Conservation (phyloP, 495 filamentous ascomycete species). For the Pyronema domesticum region DNA sequence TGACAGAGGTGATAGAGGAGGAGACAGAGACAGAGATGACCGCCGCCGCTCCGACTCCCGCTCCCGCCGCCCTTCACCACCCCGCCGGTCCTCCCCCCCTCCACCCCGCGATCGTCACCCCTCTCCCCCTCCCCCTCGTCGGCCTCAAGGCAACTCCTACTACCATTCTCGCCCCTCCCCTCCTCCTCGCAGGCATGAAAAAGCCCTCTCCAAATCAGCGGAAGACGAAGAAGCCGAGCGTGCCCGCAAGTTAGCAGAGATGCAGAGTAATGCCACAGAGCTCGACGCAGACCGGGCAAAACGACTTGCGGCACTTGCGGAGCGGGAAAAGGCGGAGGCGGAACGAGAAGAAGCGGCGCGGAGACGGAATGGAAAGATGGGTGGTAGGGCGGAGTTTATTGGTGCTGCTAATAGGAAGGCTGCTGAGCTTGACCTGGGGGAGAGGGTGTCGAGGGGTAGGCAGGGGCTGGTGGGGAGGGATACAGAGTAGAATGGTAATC, state of each 20-base stretch:
- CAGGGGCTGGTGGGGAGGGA: constrained; percentile 14
- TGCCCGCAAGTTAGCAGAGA: constrained; percentile 50
- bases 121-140: not conserved
- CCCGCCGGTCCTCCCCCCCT: not conserved
- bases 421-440: constrained; percentile 38
- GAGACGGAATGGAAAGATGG: constrained; percentile 38
- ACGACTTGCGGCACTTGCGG: constrained; percentile 48
- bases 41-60: constrained; percentile 3
- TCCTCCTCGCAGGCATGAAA: not conserved
- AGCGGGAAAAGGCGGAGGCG: constrained; percentile 42
- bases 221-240: constrained; percentile 34
- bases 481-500: not conserved
- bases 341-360: constrained; percentile 47
- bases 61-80: not conserved
- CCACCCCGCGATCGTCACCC: not conserved
- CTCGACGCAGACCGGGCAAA: constrained; percentile 57
- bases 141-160: not conserved
- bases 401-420: constrained; percentile 41
- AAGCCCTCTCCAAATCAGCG: not conserved
- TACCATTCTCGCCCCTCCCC: not conserved
- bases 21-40: constrained; percentile 26
- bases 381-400: constrained; percentile 45
- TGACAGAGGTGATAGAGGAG: constrained; percentile 22
- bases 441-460: constrained; percentile 39
- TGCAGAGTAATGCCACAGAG: constrained; percentile 68